Conservation (phyloP, 306 rosid species). For the Benincasa hispida region DNA sequence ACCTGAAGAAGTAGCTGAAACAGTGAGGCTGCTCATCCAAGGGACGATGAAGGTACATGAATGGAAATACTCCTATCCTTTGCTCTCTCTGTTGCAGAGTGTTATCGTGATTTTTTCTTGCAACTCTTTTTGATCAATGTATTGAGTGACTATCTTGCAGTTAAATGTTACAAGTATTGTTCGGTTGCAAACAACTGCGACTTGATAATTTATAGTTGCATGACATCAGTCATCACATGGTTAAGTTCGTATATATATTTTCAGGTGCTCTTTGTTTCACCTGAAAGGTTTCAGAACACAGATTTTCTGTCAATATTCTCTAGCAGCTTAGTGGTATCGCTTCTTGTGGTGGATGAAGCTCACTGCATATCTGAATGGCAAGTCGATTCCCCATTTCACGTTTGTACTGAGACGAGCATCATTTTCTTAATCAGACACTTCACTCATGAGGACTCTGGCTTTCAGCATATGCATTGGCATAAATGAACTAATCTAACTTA, state of each 20-base stretch:
- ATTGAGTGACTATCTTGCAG: background rate
- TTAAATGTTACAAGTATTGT: background rate
- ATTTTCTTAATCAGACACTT: slow-evolving; percentile 8
- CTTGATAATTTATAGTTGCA: background rate
- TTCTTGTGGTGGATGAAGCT: slow-evolving; percentile 90
- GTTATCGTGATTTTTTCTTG: background rate
- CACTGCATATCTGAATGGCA: slow-evolving; percentile 94
- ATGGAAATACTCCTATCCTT: background rate
- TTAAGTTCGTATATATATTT: slow-evolving; percentile 11
- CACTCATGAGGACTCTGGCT: background rate
- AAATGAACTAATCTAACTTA: background rate
- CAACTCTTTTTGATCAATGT: background rate
- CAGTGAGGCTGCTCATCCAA: slow-evolving; percentile 48
- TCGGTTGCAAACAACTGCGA: background rate
- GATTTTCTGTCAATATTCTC: slow-evolving; percentile 64
- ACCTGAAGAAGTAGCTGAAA: slow-evolving; percentile 55
- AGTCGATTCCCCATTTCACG: slow-evolving; percentile 17
- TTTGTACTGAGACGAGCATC: background rate
- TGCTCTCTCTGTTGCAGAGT: background rate
- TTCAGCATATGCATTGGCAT: slow-evolving; percentile 1
- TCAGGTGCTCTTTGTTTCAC: slow-evolving; percentile 89
- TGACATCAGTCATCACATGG: background rate
- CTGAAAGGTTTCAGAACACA: slow-evolving; percentile 78
- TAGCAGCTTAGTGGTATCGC: slow-evolving; percentile 33
- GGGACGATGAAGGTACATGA: slow-evolving; percentile 51